These are phyloP conservation scores for Lentinus brumalis DNA, from an alignment of 768 basidiomycete species.

Conservation along the genomic window DNA sequence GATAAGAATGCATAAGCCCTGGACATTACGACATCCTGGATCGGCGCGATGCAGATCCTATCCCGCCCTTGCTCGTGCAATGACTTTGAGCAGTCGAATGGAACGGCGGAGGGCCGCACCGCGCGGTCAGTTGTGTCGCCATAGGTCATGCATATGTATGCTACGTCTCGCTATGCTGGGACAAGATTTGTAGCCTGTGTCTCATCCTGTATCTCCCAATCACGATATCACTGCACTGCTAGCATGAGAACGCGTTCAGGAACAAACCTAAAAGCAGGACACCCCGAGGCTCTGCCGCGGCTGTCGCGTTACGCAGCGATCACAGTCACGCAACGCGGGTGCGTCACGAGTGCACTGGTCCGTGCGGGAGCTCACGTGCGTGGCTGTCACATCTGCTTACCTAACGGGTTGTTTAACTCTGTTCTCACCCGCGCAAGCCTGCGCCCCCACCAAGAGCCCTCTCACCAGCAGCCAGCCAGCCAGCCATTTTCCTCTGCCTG, in stretches of 20 bases:
- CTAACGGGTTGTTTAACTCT: conserved; percentile 23
- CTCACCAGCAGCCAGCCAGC: conserved; percentile 20
- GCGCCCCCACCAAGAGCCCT: conserved; percentile 26
- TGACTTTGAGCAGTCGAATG: background rate
- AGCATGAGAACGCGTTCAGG: background rate
- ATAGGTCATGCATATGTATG: background rate
- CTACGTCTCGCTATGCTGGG: background rate
- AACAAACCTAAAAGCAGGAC: background rate
- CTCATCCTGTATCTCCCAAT: background rate
- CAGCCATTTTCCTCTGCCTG: conserved; percentile 24
- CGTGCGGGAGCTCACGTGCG: conserved; percentile 25
- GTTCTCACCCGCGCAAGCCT: conserved; percentile 20
- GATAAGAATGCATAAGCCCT: conserved; percentile 48
- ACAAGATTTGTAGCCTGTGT: background rate
- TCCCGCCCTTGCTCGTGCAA: conserved; percentile 15
- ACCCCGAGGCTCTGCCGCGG: background rate
- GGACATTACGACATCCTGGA: conserved; percentile 86
- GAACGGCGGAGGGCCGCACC: no score
- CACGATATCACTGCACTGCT: background rate
- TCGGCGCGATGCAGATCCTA: conserved; percentile 27
- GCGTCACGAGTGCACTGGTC: conserved; percentile 22
- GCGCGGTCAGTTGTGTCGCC: background rate
- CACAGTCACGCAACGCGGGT: conserved; percentile 21
- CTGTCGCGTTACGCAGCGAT: conserved; percentile 4
- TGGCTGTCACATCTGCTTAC: conserved; percentile 19